Evolutionary conservation across 257 asterid species (phyloP).

Genomic region (Solanum gandarillasii): DNA sequence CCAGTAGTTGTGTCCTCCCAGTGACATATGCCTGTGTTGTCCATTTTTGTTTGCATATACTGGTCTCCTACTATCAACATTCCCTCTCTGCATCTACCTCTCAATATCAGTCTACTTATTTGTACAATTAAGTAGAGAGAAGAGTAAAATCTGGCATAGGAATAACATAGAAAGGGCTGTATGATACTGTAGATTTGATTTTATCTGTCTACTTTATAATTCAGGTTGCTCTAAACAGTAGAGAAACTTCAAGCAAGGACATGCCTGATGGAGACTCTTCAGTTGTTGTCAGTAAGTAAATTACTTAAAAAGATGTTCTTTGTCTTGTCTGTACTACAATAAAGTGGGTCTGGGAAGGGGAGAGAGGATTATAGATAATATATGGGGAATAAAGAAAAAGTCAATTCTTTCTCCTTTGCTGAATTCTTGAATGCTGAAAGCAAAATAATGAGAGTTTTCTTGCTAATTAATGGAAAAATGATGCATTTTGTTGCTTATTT

Average conservation of each 20-base stretch:
- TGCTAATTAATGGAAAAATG: background rate
- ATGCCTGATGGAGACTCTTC: constrained; percentile 28
- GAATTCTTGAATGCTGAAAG: background rate
- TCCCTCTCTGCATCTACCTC: background rate
- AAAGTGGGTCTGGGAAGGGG: background rate
- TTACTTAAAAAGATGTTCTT: background rate
- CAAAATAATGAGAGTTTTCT: background rate
- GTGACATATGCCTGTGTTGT: background rate
- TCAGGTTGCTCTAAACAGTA: constrained; percentile 38
- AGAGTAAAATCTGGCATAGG: background rate
- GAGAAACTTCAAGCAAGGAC: constrained; percentile 32
- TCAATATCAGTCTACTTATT: background rate
- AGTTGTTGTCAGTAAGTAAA: constrained; percentile 43
- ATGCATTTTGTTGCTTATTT: background rate
- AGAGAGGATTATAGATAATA: background rate
- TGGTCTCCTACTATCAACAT: background rate
- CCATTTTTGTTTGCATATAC: background rate
- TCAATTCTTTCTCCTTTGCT: background rate
- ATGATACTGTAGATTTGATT: background rate
- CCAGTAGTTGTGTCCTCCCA: background rate
- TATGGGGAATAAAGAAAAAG: background rate
- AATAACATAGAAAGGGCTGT: background rate
- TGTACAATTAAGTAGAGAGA: background rate
- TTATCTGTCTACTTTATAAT: background rate
- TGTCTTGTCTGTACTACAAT: background rate